phyloP scores from a whole-genome alignment of 164 flowering plant species.

The Vitis rotundifolia region DNA sequence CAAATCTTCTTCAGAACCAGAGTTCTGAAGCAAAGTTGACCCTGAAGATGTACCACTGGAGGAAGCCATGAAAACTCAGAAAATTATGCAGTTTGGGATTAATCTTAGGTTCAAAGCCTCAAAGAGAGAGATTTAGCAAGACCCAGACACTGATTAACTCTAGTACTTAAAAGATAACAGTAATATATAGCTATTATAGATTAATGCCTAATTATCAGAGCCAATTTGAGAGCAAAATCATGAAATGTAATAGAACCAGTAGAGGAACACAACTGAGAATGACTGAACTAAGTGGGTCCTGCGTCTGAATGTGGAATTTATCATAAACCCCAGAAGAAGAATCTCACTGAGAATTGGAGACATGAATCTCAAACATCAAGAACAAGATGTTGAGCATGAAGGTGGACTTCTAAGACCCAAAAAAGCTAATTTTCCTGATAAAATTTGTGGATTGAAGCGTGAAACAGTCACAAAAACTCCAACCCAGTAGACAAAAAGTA shows the following conservation, averaged over 20 bases:
- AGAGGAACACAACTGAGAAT: conserved; percentile 64
- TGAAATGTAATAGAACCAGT: conserved; percentile 57
- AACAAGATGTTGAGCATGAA: conserved; percentile 32
- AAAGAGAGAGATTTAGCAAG: conserved; percentile 16
- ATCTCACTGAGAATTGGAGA: conserved; percentile 55
- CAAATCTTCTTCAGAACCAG: conserved; percentile 37
- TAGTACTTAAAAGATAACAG: conserved; percentile 1
- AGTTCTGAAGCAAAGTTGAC: conserved; percentile 26
- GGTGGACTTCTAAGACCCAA: background rate
- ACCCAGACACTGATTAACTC: conserved; percentile 13
- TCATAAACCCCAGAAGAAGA: conserved; percentile 43
- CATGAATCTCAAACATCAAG: conserved; percentile 54
- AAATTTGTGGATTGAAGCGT: background rate
- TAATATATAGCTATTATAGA: background rate
- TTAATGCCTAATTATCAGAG: background rate
- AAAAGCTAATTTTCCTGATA: background rate
- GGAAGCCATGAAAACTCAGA: conserved; percentile 30
- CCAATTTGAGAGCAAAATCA: conserved; percentile 10
- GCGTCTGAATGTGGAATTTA: conserved; percentile 46
- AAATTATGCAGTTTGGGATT: background rate
- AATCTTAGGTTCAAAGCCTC: background rate
- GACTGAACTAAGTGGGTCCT: conserved; percentile 63
- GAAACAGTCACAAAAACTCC: background rate
- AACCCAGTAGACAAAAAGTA: background rate
- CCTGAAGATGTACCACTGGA: conserved; percentile 39